Conservation (phyloP, 768 basidiomycete species). For the Leccinum imitatum region DNA sequence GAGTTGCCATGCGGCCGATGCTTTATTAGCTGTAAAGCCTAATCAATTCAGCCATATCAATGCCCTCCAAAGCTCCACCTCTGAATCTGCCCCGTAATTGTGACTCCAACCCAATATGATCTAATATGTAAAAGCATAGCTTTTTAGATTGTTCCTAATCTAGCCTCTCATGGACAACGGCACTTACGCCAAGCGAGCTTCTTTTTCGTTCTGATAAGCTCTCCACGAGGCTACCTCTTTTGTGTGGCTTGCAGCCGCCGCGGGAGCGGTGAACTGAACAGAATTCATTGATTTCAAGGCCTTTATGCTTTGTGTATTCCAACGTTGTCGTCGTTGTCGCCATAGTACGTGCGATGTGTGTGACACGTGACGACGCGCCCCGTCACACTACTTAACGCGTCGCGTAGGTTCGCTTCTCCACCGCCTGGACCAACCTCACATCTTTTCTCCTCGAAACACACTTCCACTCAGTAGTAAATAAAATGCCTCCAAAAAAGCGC, state of each 20-base stretch:
- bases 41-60: not conserved
- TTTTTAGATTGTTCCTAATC: not conserved
- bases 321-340: not conserved
- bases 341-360: constrained; percentile 4
- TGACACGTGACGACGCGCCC: constrained; percentile 29
- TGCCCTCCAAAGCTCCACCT: not conserved
- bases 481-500: constrained; percentile 35
- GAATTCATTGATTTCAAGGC: not conserved
- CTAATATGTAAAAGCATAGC: not conserved
- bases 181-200: not conserved
- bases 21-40: not conserved
- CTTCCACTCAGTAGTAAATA: not conserved
- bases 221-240: not conserved
- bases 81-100: not conserved
- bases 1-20: not conserved
- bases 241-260: not conserved
- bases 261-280: not conserved
- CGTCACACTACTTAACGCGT: constrained; percentile 24
- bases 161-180: not conserved
- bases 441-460: not conserved
- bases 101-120: not conserved
- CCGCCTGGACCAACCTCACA: not conserved
- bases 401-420: not conserved
- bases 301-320: too few relatives aligned
- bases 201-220: not conserved